phyloP scores from a whole-genome alignment of 495 filamentous ascomycete genomes.

The Margaritispora aquatica region DNA sequence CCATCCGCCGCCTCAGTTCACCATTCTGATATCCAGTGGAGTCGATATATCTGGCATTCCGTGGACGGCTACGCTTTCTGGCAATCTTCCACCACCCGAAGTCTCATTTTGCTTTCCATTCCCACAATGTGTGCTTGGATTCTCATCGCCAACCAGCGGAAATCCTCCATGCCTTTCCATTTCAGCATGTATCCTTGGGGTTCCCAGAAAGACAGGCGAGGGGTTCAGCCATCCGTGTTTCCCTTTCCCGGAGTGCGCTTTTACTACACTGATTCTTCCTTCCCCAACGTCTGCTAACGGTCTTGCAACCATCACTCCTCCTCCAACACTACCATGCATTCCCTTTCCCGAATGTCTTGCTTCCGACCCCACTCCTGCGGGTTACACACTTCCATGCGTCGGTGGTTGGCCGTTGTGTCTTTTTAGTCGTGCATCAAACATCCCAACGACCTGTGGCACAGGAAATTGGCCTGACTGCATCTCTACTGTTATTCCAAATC shows the following conservation, averaged over 20 bases:
- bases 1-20: too few species aligned
- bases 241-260: neutral
- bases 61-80: neutral
- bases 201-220: neutral
- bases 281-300: neutral
- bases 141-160: neutral
- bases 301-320: neutral
- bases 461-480: neutral
- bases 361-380: neutral
- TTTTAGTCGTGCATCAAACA: neutral
- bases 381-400: neutral
- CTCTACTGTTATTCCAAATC: neutral
- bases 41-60: neutral
- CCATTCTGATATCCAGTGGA: neutral
- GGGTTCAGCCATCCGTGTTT: neutral
- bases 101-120: neutral
- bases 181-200: neutral
- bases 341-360: neutral
- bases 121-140: neutral
- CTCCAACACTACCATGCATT: neutral
- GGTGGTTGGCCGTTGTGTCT: neutral
- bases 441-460: neutral
- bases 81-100: neutral
- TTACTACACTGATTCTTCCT: neutral
- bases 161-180: neutral